These are phyloP conservation scores for Pseudogymnoascus destructans DNA, from an alignment of 2,329 filamentous ascomycete genomes.

Conservation along the genomic window DNA sequence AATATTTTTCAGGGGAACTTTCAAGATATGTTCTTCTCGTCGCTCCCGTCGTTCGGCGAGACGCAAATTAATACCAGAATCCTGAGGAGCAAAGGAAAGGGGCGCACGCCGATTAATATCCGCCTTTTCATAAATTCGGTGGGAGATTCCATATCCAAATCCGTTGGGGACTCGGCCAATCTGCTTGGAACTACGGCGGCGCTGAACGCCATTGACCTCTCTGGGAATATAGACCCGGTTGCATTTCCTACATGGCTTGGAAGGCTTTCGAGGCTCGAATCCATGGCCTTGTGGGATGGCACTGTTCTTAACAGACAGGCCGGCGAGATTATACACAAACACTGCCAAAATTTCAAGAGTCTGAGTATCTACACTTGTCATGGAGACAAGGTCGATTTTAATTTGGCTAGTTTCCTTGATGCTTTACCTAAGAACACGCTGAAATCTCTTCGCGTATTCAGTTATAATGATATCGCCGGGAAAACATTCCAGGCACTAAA, in stretches of 20 bases:
- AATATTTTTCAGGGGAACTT: conserved; percentile 25
- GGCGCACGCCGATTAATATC: conserved; percentile 25
- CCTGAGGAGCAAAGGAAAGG: conserved; percentile 20
- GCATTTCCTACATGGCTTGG: conserved; percentile 46
- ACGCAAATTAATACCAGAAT: conserved; percentile 14
- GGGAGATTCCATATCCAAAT: conserved; percentile 42
- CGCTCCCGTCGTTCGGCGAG: conserved; percentile 27
- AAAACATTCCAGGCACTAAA: conserved; percentile 41
- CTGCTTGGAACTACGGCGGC: conserved; percentile 34
- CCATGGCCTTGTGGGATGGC: conserved; percentile 48
- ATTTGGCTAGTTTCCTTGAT: conserved; percentile 45
- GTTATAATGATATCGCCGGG: conserved; percentile 39
- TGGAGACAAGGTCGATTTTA: conserved; percentile 38
- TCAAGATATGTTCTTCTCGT: conserved; percentile 29
- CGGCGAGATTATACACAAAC: conserved; percentile 38
- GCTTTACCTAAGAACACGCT: conserved; percentile 44
- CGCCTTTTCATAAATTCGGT: conserved; percentile 35
- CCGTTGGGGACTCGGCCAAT: conserved; percentile 29
- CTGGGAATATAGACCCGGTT: conserved; percentile 38
- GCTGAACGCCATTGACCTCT: conserved; percentile 40
- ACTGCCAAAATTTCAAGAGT: conserved; percentile 48
- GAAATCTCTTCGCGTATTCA: conserved; percentile 44
- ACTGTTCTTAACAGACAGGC: conserved; percentile 42
- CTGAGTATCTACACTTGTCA: conserved; percentile 41
- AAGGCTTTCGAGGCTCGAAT: conserved; percentile 42